Evolutionary conservation across 176 grass and related monocot genomes (phyloP).

Genomic region (Zoysia pacifica): DNA sequence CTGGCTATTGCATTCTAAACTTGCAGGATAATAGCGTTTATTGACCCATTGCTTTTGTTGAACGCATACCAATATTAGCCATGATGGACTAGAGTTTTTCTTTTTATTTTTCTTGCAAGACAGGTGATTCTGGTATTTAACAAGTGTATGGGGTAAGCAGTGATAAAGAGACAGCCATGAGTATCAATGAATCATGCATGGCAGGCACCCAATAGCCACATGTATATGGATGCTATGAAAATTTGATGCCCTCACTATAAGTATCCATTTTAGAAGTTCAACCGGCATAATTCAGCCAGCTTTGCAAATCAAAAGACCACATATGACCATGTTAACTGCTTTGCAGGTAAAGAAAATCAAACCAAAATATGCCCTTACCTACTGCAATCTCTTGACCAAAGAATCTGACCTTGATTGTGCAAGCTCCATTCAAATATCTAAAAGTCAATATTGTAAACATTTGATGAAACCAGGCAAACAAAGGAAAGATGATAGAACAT

Average conservation of each 20-base stretch:
- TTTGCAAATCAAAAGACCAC: neutral
- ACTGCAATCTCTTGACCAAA: slow-evolving; percentile 92
- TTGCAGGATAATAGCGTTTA: neutral
- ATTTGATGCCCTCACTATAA: neutral
- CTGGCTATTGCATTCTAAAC: neutral
- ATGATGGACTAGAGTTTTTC: neutral
- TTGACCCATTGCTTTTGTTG: neutral
- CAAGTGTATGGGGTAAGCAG: neutral
- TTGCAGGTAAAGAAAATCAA: neutral
- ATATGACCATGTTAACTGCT: neutral
- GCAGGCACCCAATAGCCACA: neutral
- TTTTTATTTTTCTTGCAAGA: neutral
- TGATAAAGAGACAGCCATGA: neutral
- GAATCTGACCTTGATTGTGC: slow-evolving; percentile 93
- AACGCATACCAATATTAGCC: neutral
- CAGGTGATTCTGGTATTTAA: neutral
- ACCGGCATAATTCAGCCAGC: neutral
- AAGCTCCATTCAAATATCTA: slow-evolving; percentile 99
- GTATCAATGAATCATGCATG: neutral
- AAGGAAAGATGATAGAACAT: slow-evolving; percentile 29
- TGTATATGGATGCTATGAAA: neutral
- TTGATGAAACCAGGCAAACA: slow-evolving; percentile 14
- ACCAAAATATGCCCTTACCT: slow-evolving; percentile 54
- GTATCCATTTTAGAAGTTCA: neutral
- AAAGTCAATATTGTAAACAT: slow-evolving; percentile 27